These are phyloP conservation scores for Peronospora farinosa DNA, from an alignment of 352 stramenopile genomes.

Conservation along the genomic window DNA sequence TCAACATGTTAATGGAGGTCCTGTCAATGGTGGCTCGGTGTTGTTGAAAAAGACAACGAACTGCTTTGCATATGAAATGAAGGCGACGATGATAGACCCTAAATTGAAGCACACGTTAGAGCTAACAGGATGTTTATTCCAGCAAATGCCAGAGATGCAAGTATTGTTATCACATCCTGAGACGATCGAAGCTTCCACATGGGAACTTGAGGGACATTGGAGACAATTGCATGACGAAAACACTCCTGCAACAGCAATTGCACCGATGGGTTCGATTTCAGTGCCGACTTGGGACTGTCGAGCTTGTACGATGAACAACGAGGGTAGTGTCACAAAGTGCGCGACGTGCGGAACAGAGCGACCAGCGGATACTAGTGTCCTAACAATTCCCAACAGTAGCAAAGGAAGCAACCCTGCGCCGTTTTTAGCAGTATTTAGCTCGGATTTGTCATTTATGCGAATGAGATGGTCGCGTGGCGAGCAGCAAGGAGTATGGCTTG, in stretches of 20 bases:
- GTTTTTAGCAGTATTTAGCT: conserved; percentile 54
- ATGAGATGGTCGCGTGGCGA: conserved; percentile 78
- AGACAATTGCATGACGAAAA: conserved; percentile 46
- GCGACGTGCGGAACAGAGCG: conserved; percentile 64
- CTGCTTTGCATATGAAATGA: conserved; percentile 58
- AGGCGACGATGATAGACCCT: conserved; percentile 39
- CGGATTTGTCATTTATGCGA: conserved; percentile 64
- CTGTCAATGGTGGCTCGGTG: conserved; percentile 66
- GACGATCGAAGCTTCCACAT: conserved; percentile 20
- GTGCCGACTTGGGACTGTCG: conserved; percentile 54
- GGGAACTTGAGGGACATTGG: conserved; percentile 76
- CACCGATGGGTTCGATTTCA: conserved; percentile 20
- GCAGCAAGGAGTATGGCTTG: conserved; percentile 76
- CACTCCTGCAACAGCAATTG: conserved; percentile 8
- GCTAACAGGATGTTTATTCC: conserved; percentile 53
- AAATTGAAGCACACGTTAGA: conserved; percentile 44
- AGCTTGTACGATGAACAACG: conserved; percentile 76
- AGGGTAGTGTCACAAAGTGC: conserved; percentile 50
- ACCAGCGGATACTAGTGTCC: conserved; percentile 32
- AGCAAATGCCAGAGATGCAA: conserved; percentile 49
- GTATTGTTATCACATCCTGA: conserved; percentile 32
- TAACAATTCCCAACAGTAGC: conserved; percentile 20
- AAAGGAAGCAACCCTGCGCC: conserved; percentile 73
- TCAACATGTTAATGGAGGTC: conserved; percentile 31
- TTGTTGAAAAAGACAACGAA: conserved; percentile 49